These are phyloP conservation scores for Rhinocladiella similis DNA, from an alignment of 2,329 filamentous ascomycete species.

Conservation along the genomic window DNA sequence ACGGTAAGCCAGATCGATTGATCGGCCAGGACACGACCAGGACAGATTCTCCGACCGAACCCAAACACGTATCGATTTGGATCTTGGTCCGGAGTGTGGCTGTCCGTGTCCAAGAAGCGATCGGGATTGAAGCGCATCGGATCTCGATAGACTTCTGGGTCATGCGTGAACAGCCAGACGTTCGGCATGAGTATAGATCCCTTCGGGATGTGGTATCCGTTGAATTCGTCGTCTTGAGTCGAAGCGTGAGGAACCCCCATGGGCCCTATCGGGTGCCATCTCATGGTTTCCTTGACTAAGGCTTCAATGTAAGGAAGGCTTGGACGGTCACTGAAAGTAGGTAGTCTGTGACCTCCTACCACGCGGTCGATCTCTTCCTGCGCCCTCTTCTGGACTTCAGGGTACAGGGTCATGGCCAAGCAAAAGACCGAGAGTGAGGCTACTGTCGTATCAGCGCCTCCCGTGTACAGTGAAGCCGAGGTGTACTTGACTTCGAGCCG, in stretches of 20 bases:
- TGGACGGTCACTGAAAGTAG: conserved; percentile 39
- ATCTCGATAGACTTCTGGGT: conserved; percentile 40
- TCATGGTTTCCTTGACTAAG: conserved; percentile 40
- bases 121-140: conserved; percentile 45
- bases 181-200: conserved; percentile 37
- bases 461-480: conserved; percentile 43
- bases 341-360: conserved; percentile 38
- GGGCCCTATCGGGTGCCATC: conserved; percentile 39
- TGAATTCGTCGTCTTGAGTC: conserved; percentile 48
- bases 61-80: conserved; percentile 55
- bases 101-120: conserved; percentile 38
- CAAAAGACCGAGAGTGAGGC: conserved; percentile 46
- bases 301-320: conserved; percentile 41
- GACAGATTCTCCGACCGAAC: conserved; percentile 55
- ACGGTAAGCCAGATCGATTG: conserved; percentile 54
- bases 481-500: conserved; percentile 44
- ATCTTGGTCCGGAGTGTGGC: conserved; percentile 38
- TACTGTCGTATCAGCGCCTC: conserved; percentile 47
- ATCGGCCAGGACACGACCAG: conserved; percentile 35
- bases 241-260: conserved; percentile 36
- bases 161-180: conserved; percentile 29
- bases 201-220: conserved; percentile 52
- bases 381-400: conserved; percentile 46
- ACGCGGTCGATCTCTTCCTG: conserved; percentile 47
- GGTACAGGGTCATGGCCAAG: conserved; percentile 54